Evolutionary conservation across 176 grass and related monocot genomes (phyloP).

Genomic region (Secale cereale): DNA sequence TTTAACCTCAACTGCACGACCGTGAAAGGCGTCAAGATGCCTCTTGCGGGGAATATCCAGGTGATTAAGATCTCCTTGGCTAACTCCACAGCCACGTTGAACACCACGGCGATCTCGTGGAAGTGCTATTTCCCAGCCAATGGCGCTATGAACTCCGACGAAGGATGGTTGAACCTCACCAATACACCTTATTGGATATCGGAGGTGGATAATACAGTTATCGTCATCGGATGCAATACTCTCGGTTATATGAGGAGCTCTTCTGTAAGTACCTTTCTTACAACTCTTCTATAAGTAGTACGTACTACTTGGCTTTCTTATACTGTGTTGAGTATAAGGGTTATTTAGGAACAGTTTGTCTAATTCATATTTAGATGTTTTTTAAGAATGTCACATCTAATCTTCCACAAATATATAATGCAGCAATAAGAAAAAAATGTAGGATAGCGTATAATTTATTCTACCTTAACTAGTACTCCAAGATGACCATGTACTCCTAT

Average conservation of each 20-base stretch:
- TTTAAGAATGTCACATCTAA: too few relatives aligned
- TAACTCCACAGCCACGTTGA: background rate
- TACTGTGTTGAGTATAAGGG: too few relatives aligned
- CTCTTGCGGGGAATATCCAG: background rate
- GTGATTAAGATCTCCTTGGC: background rate
- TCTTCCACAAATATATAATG: too few relatives aligned
- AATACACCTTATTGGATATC: background rate
- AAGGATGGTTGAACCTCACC: background rate
- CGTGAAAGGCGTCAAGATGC: background rate
- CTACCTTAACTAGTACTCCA: too few relatives aligned
- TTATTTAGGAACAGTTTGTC: too few relatives aligned
- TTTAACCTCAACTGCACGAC: background rate
- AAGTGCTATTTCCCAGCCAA: background rate
- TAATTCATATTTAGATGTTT: too few relatives aligned
- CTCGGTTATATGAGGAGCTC: background rate
- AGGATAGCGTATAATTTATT: too few relatives aligned
- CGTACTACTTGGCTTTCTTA: background rate
- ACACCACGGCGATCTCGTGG: background rate
- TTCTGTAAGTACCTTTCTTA: background rate
- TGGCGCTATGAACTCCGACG: fast-evolving
- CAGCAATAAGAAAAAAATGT: too few relatives aligned
- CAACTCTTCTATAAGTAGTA: too few relatives aligned
- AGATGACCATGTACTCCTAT: too few relatives aligned
- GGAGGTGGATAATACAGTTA: background rate
- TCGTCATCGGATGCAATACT: constrained; percentile 7